Base-by-base conservation (phyloP, 2,329 filamentous ascomycete species). In the Fusarium haematococcum region DNA sequence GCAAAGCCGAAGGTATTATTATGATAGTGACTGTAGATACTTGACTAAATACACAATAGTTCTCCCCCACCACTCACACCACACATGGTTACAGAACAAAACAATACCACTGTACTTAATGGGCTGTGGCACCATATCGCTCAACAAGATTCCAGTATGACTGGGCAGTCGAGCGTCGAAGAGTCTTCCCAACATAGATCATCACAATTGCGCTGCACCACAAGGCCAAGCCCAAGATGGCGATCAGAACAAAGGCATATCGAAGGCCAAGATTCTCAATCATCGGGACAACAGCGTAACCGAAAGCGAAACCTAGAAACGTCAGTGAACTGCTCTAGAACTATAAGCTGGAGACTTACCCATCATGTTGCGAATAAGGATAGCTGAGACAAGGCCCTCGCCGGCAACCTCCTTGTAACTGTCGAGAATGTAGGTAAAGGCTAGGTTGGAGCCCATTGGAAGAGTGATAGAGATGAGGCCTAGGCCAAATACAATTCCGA, bases 401-500 rank as follows among this genome's bases (percentile, higher is more conserved):
- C 77, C 77, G 2, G 74, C 72, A 43, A 77, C 66, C 54, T 76
- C 77, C 39, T 78, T 76, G 54, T 77, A 79, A 58, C 77, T 78
- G 37, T 78, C 76, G 16, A 78, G 66, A 33, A 78, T 71, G 25
- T 78, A 78, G 6, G 73, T 78, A 48, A 77, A 76, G 2, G 73
- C 76, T 3, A 78, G 63, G 23, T 68, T 75, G 3, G 74, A 68
- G 11, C 76, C 76, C 14, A 78, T 73, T 0, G 76, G 76, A 2
- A 78, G 52, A 4, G 71, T 75, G 16, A 77, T 33, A 8, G 76
- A 76, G n/a, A 78, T 76, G 2, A 77, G 58, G 3, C 71, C 63
- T 2, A 77, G 61, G 8, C 76, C 76, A 25, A 79, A 77, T 0
- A 76, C 75, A 18, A 79, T 67, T 2, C 75, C 77, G 7, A 77